phyloP scores from a whole-genome alignment of 208 protist species.

The Leptomonas pyrrhocoris region DNA sequence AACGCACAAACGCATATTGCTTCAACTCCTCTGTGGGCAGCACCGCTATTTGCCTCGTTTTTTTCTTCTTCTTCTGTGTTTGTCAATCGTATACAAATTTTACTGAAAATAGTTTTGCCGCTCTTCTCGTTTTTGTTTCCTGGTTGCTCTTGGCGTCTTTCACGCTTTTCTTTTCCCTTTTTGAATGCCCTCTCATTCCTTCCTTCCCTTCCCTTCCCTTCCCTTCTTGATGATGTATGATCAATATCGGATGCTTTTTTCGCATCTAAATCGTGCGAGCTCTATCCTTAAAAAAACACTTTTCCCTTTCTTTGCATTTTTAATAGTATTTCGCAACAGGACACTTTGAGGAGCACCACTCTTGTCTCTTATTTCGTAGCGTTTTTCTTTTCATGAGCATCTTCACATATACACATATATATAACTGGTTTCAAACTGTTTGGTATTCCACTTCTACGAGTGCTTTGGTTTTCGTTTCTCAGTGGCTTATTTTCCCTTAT shows the following conservation, averaged over 20 bases:
- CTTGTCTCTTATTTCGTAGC: neutral
- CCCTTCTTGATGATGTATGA: neutral
- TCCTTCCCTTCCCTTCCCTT: too few relatives aligned
- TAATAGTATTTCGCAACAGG: conserved; percentile 6
- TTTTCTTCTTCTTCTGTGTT: too few relatives aligned
- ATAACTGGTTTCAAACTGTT: neutral
- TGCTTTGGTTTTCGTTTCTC: neutral
- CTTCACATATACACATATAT: conserved; percentile 1
- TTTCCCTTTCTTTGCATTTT: neutral
- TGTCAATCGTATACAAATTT: too few relatives aligned
- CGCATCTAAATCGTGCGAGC: neutral
- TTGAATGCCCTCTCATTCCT: too few relatives aligned
- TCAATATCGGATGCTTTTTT: neutral
- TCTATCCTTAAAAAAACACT: too few relatives aligned
- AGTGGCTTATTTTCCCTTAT: neutral
- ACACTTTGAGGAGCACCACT: neutral
- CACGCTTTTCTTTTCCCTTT: too few relatives aligned
- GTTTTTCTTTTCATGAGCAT: neutral
- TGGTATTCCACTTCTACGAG: neutral
- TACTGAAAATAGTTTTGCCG: too few relatives aligned
- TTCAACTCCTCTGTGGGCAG: too few relatives aligned
- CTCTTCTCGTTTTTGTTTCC: too few relatives aligned
- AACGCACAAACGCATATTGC: too few relatives aligned
- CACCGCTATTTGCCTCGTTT: too few relatives aligned
- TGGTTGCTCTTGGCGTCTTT: too few relatives aligned